phyloP scores from a whole-genome alignment of 2,329 filamentous ascomycete species.

The Calonectria pseudoturangicola region DNA sequence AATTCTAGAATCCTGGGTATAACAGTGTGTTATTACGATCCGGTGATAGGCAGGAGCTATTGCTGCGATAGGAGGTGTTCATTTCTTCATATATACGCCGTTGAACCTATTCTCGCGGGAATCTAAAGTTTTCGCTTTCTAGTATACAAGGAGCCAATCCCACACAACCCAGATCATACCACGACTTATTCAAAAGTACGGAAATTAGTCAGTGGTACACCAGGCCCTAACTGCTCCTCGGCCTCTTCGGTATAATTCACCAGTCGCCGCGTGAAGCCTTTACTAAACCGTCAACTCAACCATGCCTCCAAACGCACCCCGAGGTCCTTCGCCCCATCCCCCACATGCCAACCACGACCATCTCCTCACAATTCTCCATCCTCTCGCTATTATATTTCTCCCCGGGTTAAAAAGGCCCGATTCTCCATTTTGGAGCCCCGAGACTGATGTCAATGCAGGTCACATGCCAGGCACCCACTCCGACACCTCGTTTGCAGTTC shows the following conservation, averaged over 20 bases:
- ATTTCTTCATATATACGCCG: neutral
- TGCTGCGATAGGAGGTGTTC: neutral
- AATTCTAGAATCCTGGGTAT: constrained; percentile 33
- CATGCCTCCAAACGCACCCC: neutral
- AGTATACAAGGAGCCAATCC: neutral
- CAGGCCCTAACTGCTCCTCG: constrained; percentile 8
- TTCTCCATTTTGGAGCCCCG: constrained; percentile 15
- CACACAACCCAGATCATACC: neutral
- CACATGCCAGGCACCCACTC: constrained; percentile 24
- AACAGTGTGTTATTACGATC: constrained; percentile 23
- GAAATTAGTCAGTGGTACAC: constrained; percentile 6
- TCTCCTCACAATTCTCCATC: constrained; percentile 27
- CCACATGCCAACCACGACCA: constrained; percentile 10
- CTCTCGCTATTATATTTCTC: constrained; percentile 25
- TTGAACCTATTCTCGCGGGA: neutral
- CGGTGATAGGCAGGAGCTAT: constrained; percentile 28
- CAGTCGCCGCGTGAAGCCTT: constrained; percentile 1
- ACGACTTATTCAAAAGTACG: neutral
- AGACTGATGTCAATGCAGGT: constrained; percentile 12
- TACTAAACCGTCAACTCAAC: neutral
- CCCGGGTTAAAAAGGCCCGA: constrained; percentile 19
- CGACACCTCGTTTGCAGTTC: constrained; percentile 11
- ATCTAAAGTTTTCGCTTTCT: neutral
- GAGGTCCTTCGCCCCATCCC: constrained; percentile 23
- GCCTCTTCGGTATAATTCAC: constrained; percentile 23